Percentiles rank a stretch among this genome's conserved stretches.
These are phyloP conservation scores for Vinca minor DNA, from an alignment of 257 asterid genomes.

Conservation along the genomic window DNA sequence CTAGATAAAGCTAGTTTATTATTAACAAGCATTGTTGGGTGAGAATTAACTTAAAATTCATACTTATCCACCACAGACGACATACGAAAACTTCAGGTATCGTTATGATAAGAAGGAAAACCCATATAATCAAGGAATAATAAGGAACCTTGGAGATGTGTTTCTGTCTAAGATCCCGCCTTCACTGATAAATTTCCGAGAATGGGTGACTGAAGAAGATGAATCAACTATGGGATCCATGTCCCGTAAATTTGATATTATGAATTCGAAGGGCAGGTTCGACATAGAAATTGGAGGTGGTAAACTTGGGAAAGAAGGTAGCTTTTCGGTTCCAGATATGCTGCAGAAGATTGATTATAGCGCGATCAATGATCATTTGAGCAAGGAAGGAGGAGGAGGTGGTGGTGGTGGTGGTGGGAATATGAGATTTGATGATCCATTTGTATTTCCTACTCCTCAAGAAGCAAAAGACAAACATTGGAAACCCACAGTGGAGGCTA, in stretches of 20 bases:
- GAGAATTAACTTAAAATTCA: slow-evolving; percentile 1
- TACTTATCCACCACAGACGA: slow-evolving; percentile 49
- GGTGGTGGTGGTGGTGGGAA: no score
- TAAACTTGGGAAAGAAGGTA: slow-evolving; percentile 37
- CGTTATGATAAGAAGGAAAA: slow-evolving; percentile 79
- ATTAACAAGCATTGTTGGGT: no score
- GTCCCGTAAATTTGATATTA: slow-evolving; percentile 30
- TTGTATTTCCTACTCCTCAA: slow-evolving; percentile 24
- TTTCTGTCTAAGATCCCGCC: slow-evolving; percentile 42
- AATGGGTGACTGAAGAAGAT: slow-evolving; percentile 60
- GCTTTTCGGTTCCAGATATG: slow-evolving; percentile 25
- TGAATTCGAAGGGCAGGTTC: slow-evolving; percentile 39
- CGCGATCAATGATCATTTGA: slow-evolving; percentile 42
- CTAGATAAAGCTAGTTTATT: no score
- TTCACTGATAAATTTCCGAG: slow-evolving; percentile 56
- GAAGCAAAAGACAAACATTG: slow-evolving; percentile 15
- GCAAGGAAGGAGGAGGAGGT: slow-evolving; percentile 36
- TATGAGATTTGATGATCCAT: slow-evolving; percentile 26
- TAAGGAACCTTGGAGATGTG: slow-evolving; percentile 54
- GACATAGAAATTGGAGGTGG: slow-evolving; percentile 54
- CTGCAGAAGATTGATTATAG: slow-evolving; percentile 47
- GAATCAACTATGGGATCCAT: slow-evolving; percentile 32
- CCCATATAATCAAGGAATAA: slow-evolving; percentile 52
- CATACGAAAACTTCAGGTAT: slow-evolving; percentile 78
- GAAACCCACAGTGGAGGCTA: slow-evolving; percentile 23